phyloP scores from a whole-genome alignment of 805 yeast genomes.

The Jamesozyma jinghongensis region DNA sequence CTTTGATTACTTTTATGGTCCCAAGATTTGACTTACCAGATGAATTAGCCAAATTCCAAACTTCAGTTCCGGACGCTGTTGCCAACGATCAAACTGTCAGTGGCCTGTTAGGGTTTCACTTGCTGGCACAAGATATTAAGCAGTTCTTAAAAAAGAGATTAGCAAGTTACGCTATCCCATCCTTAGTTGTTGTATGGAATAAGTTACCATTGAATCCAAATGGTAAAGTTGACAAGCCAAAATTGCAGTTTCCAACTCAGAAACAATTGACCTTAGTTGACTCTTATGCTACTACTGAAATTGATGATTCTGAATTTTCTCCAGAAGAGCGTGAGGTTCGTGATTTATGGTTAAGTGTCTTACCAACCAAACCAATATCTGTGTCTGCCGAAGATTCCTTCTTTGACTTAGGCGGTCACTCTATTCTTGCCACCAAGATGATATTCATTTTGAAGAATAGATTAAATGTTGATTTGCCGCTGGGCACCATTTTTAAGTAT shows the following conservation, averaged over 20 bases:
- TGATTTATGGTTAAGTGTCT: conserved; percentile 75
- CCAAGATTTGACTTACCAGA: conserved; percentile 54
- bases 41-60: conserved; percentile 36
- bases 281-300: conserved; percentile 34
- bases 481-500: conserved; percentile 80
- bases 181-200: conserved; percentile 78
- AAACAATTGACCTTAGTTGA: conserved; percentile 78
- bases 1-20: conserved; percentile 83
- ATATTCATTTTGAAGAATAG: conserved; percentile 81
- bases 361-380: conserved; percentile 78
- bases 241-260: conserved; percentile 86
- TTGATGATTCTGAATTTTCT: conserved; percentile 47
- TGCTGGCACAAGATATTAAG: conserved; percentile 72
- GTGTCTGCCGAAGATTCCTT: conserved; percentile 76
- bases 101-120: conserved; percentile 69
- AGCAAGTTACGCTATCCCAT: conserved; percentile 90
- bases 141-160: conserved; percentile 77
- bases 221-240: conserved; percentile 97
- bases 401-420: conserved; percentile 97
- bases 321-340: conserved; percentile 58
- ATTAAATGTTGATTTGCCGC: conserved; percentile 71
- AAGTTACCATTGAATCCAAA: conserved; percentile 92
- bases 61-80: conserved; percentile 35
- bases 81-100: conserved; percentile 57
- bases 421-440: conserved; percentile 94